Evolutionary conservation across 169 alveolate genomes (phyloP), one percentile per base, ranked within the genome.

Genomic region (Ichthyophthirius multifiliis): DNA sequence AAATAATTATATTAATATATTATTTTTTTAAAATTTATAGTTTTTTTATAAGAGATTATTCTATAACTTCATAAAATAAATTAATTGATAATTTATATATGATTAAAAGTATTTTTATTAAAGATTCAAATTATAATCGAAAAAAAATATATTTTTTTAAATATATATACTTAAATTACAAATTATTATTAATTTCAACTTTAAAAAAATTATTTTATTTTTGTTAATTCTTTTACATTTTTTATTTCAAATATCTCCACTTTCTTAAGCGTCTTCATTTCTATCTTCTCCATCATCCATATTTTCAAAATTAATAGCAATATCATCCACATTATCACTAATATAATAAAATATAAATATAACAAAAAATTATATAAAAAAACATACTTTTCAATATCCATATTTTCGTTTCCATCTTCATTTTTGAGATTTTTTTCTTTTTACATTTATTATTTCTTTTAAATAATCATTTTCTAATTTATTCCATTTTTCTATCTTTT

Each of bases 261-360:
- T 55, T 0, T 27, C 71, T 0, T 55, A 34, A 27, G 23, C 23
- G 13, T 55, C 31, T 1, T 34, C 31, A 27, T 55, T 39, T 55
- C 0, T 55, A 15, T 27, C 31, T 20, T n/a, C 23, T 13, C 4
- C 16, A 13, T 46, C 23, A 20, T 46, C 6, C 4, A 55, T 55
- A 55, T 55, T 55, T 55, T 55, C 71, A 23, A 55, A 55, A 55
- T 55, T 55, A 23, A 55, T 55, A 27, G 43, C 71, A 55, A 27
- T 27, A 13, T 55, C 71, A 10, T 55, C 71, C 31, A 27, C 71
- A 27, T 55, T 55, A 5, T 55, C 71, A 27, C 71, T 55, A 27
- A 20, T 27, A 3, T n/a, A 6, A 1, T 0, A 10, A 47, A 5
- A 47, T 2, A n/a, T 9, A 4, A 55, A 55, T 15, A 20, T 20